Conservation (phyloP, 768 basidiomycete species). For the Artomyces pyxidatus region DNA sequence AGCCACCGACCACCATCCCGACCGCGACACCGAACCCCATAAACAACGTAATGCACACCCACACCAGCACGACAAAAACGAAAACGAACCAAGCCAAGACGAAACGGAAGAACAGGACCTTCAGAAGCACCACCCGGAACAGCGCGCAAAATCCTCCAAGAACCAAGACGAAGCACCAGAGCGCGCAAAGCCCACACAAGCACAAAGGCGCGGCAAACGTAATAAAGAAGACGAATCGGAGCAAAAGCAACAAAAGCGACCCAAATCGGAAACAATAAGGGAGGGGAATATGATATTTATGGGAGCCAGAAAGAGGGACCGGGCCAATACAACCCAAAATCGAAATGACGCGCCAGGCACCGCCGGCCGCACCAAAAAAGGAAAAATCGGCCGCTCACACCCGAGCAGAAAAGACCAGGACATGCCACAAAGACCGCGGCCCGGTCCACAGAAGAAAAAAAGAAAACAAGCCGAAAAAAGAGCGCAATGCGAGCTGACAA, state of each 20-base stretch:
- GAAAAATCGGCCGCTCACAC: slow-evolving; percentile 7
- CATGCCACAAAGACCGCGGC: slow-evolving; percentile 42
- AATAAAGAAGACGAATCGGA: slow-evolving; percentile 82
- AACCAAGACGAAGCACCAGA: slow-evolving; percentile 98
- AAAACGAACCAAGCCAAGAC: slow-evolving; percentile 93
- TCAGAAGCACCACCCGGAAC: slow-evolving; percentile 97
- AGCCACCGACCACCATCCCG: slow-evolving; percentile 25
- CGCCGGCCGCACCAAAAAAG: too few species aligned
- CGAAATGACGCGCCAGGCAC: too few species aligned
- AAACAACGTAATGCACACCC: slow-evolving; percentile 84
- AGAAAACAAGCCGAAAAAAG: slow-evolving; percentile 70
- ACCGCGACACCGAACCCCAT: slow-evolving; percentile 79
- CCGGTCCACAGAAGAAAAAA: slow-evolving; percentile 58
- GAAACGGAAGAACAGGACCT: slow-evolving; percentile 89
- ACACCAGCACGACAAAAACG: slow-evolving; percentile 89
- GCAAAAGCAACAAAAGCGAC: slow-evolving; percentile 64
- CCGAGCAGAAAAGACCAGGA: slow-evolving; percentile 50
- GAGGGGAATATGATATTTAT: too few species aligned
- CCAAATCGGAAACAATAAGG: too few species aligned
- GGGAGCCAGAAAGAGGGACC: too few species aligned
- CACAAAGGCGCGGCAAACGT: slow-evolving; percentile 93
- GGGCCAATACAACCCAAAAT: too few species aligned
- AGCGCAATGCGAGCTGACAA: slow-evolving; percentile 73
- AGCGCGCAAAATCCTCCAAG: slow-evolving; percentile 99
- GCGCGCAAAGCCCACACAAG: slow-evolving; percentile 89